Evolutionary conservation across 2,329 filamentous ascomycete genomes (phyloP).

Genomic region (Arachnomyces sp.): DNA sequence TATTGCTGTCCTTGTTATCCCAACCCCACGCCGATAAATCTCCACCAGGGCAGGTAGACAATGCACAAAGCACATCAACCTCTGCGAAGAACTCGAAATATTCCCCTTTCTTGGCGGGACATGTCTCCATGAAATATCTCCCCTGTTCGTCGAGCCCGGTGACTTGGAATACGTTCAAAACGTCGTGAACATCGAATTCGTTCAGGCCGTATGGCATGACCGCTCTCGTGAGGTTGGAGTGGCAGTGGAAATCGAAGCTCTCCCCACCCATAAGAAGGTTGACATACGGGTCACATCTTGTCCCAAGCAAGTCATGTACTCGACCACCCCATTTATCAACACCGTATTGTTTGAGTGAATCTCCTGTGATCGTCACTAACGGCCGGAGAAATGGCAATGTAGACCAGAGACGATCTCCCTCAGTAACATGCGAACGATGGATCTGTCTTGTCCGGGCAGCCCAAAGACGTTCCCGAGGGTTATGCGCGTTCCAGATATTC

Average conservation of each 20-base stretch:
- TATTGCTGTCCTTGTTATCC: conserved; percentile 51
- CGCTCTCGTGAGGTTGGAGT: conserved; percentile 70
- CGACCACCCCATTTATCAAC: conserved; percentile 56
- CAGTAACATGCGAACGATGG: conserved; percentile 65
- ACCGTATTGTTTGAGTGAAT: conserved; percentile 57
- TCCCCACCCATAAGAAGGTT: conserved; percentile 64
- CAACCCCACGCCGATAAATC: conserved; percentile 79
- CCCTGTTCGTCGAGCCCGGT: conserved; percentile 67
- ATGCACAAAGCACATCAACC: conserved; percentile 61
- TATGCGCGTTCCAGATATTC: conserved; percentile 71
- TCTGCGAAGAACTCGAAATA: conserved; percentile 75
- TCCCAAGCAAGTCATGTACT: conserved; percentile 73
- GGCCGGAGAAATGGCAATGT: conserved; percentile 70
- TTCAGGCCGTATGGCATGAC: conserved; percentile 60
- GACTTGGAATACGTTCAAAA: conserved; percentile 80
- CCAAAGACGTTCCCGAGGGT: conserved; percentile 77
- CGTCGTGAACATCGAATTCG: conserved; percentile 74
- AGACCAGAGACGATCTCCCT: conserved; percentile 69
- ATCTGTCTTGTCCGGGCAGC: conserved; percentile 70
- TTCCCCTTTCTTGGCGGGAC: conserved; percentile 39
- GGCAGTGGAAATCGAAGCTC: conserved; percentile 74
- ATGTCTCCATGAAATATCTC: conserved; percentile 63
- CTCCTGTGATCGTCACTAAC: conserved; percentile 61
- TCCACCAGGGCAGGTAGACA: conserved; percentile 69
- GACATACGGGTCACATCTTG: conserved; percentile 78